A percentile compares a stretch with the other conserved stretches of the same genome.
Conservation (phyloP, 192 early-diverging fungal species). For the Linnemannia zychae region DNA sequence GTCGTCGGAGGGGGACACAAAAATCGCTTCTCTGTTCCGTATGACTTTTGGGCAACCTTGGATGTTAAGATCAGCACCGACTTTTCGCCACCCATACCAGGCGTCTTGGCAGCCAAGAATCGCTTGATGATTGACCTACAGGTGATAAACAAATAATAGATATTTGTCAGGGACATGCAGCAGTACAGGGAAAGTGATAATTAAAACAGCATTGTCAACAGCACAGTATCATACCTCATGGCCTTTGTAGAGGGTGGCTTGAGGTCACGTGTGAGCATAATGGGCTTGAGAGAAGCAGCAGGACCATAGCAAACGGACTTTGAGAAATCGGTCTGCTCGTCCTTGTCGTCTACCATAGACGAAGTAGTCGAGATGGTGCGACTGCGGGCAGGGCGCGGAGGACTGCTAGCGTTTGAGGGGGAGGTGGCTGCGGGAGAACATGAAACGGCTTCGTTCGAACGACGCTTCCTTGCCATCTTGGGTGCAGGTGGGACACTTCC, state of each 20-base stretch:
- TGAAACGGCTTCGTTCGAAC: slow-evolving; percentile 41
- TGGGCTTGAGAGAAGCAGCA: slow-evolving; percentile 34
- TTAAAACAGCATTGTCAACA: not conserved
- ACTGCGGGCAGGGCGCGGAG: slow-evolving; percentile 41
- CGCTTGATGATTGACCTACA: slow-evolving; percentile 60
- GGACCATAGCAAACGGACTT: slow-evolving; percentile 16
- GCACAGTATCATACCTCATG: slow-evolving; percentile 31
- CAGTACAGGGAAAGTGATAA: no score
- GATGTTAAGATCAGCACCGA: slow-evolving; percentile 85
- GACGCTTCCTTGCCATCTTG: slow-evolving; percentile 44
- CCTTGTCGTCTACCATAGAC: slow-evolving; percentile 49
- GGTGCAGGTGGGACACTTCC: slow-evolving; percentile 3
- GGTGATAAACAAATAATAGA: not conserved
- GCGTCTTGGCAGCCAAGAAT: slow-evolving; percentile 60
- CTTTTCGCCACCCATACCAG: slow-evolving; percentile 64
- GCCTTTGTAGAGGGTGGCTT: slow-evolving; percentile 45
- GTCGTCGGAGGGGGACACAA: slow-evolving; percentile 89
- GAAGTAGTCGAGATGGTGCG: slow-evolving; percentile 50
- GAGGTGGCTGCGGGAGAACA: slow-evolving; percentile 18
- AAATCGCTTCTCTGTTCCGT: slow-evolving; percentile 94
- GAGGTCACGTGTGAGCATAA: slow-evolving; percentile 44
- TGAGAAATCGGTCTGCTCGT: slow-evolving; percentile 23
- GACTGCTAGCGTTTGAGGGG: slow-evolving; percentile 27
- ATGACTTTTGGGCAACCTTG: slow-evolving; percentile 94
- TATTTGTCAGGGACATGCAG: not conserved